Conservation (phyloP, 202 grass and related monocot genomes). For the Zoysia matrella region DNA sequence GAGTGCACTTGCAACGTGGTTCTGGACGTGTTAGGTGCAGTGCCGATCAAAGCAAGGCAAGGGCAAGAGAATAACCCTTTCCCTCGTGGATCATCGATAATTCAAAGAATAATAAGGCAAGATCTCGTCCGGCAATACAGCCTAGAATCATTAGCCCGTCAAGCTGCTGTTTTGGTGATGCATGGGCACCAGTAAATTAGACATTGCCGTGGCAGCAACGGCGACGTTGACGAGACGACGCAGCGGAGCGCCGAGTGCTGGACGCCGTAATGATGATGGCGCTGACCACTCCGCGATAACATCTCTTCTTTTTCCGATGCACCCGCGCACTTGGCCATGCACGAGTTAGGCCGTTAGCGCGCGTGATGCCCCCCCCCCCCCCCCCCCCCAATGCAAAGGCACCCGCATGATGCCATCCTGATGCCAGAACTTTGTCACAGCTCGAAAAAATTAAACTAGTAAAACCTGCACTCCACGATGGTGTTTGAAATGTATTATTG, state of each 20-base stretch:
- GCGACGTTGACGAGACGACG: conserved; percentile 35
- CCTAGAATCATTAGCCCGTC: too few species aligned
- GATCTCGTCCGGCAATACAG: too few species aligned
- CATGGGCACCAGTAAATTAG: not conserved
- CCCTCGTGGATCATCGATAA: too few species aligned
- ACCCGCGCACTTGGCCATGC: conserved; percentile 28
- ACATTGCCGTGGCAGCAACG: conserved; percentile 33
- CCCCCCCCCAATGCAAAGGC: too few species aligned
- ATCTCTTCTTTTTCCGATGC: not conserved
- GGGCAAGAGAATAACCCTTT: not conserved
- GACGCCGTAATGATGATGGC: conserved; percentile 29
- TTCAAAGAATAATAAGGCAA: too few species aligned
- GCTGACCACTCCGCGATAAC: not conserved
- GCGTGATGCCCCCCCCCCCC: conserved; percentile 2
- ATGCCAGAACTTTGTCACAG: too few species aligned
- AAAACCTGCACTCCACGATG: too few species aligned
- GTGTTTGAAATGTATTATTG: too few species aligned
- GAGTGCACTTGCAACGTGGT: not conserved
- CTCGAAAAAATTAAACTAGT: too few species aligned
- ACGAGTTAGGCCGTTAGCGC: conserved; percentile 49
- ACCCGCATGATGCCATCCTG: too few species aligned
- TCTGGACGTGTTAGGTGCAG: not conserved
- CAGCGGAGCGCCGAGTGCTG: conserved; percentile 38
- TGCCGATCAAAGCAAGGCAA: not conserved
- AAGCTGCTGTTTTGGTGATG: not conserved